Evolutionary conservation across 805 yeast species (phyloP).

Genomic region (Kluyveromyces aestuarii): DNA sequence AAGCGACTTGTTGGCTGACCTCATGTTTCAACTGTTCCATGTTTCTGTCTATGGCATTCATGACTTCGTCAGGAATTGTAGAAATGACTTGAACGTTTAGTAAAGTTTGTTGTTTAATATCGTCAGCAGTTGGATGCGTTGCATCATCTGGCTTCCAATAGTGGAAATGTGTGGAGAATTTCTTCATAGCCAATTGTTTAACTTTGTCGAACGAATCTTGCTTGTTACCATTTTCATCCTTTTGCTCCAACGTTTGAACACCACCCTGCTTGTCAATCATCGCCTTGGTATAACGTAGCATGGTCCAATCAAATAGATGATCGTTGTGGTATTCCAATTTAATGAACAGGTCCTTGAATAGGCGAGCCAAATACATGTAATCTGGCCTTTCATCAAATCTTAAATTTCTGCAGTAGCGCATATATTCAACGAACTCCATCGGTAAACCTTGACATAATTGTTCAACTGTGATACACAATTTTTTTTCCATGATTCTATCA

Average conservation of each 20-base stretch:
- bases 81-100: conserved; percentile 20
- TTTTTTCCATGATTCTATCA: conserved; percentile 92
- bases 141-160: conserved; percentile 24
- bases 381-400: conserved; percentile 96
- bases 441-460: conserved; percentile 88
- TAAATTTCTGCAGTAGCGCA: conserved; percentile 81
- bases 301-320: conserved; percentile 95
- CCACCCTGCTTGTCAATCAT: conserved; percentile 26
- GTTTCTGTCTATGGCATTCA: conserved; percentile 25
- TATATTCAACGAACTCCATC: conserved; percentile 75
- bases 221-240: conserved; percentile 13
- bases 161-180: conserved; percentile 30
- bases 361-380: conserved; percentile 76
- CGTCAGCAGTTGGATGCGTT: conserved; percentile 28
- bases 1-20: conserved; percentile 10
- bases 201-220: conserved; percentile 28
- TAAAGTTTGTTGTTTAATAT: conserved; percentile 25
- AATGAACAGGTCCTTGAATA: conserved; percentile 81
- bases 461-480: conserved; percentile 82
- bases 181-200: conserved; percentile 27
- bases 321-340: conserved; percentile 87
- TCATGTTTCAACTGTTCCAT: conserved; percentile 25
- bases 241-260: conserved; percentile 5
- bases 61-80: conserved; percentile 20
- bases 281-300: conserved; percentile 33